Evolutionary conservation across 2,329 filamentous ascomycete species (phyloP).

Genomic region (Fusarium floridanum): DNA sequence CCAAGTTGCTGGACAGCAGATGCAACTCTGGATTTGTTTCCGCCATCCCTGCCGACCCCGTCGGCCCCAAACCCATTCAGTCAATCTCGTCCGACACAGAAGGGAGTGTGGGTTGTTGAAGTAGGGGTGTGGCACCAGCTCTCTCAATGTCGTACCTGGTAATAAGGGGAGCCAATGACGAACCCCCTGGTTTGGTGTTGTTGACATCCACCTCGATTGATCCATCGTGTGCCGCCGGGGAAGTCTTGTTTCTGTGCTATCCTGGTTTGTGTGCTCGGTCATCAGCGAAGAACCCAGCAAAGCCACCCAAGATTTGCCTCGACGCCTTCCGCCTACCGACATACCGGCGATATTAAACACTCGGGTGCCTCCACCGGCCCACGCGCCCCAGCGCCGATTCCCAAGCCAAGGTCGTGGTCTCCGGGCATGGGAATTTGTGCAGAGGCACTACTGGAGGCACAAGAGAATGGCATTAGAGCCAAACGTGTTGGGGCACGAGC

Average conservation of each 20-base stretch:
- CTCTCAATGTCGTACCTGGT: conserved; percentile 28
- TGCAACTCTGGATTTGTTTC: conserved; percentile 43
- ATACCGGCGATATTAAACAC: conserved; percentile 33
- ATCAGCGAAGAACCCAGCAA: conserved; percentile 28
- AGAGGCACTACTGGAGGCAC: conserved; percentile 3
- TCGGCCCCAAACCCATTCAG: conserved; percentile 42
- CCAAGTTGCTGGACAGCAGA: conserved; percentile 33
- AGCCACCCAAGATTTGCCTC: conserved; percentile 24
- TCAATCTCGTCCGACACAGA: conserved; percentile 44
- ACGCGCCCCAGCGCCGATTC: conserved; percentile 14
- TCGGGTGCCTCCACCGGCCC: conserved; percentile 20
- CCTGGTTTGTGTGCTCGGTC: conserved; percentile 33
- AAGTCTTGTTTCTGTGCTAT: conserved; percentile 31
- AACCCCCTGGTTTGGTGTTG: conserved; percentile 29
- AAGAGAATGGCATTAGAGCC: background rate
- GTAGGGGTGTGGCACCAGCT: conserved; percentile 40
- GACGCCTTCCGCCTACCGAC: conserved; percentile 25
- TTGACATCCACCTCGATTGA: conserved; percentile 38
- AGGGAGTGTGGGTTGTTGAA: conserved; percentile 38
- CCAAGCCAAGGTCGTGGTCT: conserved; percentile 11
- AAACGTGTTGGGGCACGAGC: conserved; percentile 27
- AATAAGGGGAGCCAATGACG: conserved; percentile 37
- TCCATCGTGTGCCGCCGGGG: conserved; percentile 16
- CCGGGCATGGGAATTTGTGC: conserved; percentile 16
- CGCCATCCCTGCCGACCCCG: conserved; percentile 38